These are phyloP conservation scores for Lomentospora prolificans DNA, from an alignment of 2,329 filamentous ascomycete species.

Conservation along the genomic window DNA sequence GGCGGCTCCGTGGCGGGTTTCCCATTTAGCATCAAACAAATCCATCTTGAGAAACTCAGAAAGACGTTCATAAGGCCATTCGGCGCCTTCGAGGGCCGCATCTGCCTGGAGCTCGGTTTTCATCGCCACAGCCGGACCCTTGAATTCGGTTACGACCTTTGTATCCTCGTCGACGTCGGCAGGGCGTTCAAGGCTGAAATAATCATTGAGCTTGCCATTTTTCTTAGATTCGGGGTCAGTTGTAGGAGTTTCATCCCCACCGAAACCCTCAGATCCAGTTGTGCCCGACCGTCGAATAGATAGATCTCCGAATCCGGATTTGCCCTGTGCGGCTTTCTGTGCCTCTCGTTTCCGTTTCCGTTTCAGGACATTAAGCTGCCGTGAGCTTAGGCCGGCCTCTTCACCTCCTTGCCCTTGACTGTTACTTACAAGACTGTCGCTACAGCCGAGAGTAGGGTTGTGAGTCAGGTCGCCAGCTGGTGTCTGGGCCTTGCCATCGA, in stretches of 20 bases:
- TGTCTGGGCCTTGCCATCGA: neutral
- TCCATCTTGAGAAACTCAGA: constrained; percentile 92
- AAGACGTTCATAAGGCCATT: constrained; percentile 91
- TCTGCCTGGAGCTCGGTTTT: constrained; percentile 80
- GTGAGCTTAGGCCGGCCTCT: constrained; percentile 71
- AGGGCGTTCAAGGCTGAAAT: constrained; percentile 79
- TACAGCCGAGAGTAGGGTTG: constrained; percentile 27
- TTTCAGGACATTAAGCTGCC: constrained; percentile 90
- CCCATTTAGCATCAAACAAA: constrained; percentile 88
- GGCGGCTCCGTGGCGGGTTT: constrained; percentile 89
- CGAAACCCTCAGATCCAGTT: constrained; percentile 50
- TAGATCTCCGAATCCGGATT: constrained; percentile 82
- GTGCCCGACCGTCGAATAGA: constrained; percentile 56
- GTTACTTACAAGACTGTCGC: constrained; percentile 23
- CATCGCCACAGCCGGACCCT: constrained; percentile 69
- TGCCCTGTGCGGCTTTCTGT: constrained; percentile 75
- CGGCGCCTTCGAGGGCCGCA: constrained; percentile 63
- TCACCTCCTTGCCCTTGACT: constrained; percentile 38
- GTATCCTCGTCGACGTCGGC: constrained; percentile 75
- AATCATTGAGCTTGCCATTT: constrained; percentile 63
- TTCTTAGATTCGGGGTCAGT: constrained; percentile 47
- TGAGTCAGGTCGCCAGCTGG: constrained; percentile 26
- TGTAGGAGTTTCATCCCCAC: constrained; percentile 46
- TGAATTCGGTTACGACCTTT: constrained; percentile 92
- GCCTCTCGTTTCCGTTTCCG: constrained; percentile 86